These are phyloP conservation scores for Microbotryomycetes sp. DNA, from an alignment of 1,284 basidiomycete species.

Conservation along the genomic window DNA sequence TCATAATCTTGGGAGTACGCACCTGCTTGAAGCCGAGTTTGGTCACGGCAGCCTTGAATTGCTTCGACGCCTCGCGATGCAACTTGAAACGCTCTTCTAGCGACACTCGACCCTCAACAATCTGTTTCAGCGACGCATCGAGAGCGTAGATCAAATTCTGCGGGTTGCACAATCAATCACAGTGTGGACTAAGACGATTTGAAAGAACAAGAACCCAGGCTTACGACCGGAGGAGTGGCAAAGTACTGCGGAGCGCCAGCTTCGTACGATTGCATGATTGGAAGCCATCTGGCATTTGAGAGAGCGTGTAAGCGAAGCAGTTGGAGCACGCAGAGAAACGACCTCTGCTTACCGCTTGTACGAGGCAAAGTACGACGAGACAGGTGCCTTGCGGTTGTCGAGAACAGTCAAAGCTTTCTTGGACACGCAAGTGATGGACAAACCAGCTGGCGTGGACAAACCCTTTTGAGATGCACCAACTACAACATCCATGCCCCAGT, in stretches of 20 bases:
- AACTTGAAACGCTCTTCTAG: conserved; percentile 72
- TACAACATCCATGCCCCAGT: conserved; percentile 79
- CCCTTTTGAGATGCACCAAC: conserved; percentile 94
- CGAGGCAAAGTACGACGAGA: conserved; percentile 76
- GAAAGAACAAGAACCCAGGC: conserved; percentile 3
- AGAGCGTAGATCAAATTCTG: conserved; percentile 92
- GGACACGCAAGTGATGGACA: conserved; percentile 78
- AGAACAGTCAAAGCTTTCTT: conserved; percentile 70
- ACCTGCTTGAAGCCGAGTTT: conserved; percentile 64
- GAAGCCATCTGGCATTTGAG: conserved; percentile 60
- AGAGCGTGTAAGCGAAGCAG: conserved; percentile 1
- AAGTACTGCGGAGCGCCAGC: conserved; percentile 69
- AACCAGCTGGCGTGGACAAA: conserved; percentile 86
- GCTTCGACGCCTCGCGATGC: conserved; percentile 66
- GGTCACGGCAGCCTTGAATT: conserved; percentile 64
- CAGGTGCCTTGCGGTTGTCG: conserved; percentile 61
- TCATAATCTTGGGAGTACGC: too few species aligned
- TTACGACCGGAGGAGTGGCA: conserved; percentile 59
- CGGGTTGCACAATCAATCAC: conserved; percentile 40
- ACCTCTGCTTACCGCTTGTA: conserved; percentile 60
- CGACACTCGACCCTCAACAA: conserved; percentile 56
- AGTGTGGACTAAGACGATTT: neutral
- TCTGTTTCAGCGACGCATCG: conserved; percentile 67
- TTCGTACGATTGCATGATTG: conserved; percentile 87
- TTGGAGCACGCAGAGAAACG: neutral